phyloP scores from a whole-genome alignment of 306 rosid genomes.

The Cucurbita argyrosperma region DNA sequence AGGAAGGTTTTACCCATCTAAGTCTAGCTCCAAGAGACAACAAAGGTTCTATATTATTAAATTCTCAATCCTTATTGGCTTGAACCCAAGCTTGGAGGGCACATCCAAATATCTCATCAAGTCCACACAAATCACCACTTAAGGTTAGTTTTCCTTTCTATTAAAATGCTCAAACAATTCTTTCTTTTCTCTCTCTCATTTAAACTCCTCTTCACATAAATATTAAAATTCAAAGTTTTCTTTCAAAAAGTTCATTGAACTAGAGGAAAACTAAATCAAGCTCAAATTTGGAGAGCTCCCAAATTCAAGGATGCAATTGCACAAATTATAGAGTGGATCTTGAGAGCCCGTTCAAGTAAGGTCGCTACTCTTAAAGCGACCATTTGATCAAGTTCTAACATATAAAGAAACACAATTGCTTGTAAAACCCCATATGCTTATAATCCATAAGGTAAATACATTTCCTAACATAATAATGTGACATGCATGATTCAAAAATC shows the following conservation, averaged over 20 bases:
- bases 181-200: neutral
- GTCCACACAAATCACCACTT: too few species aligned
- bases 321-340: too few species aligned
- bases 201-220: neutral
- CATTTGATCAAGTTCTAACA: neutral
- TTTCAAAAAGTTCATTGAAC: neutral
- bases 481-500: neutral
- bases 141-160: neutral
- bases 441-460: neutral
- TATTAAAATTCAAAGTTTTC: neutral
- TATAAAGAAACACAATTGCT: neutral
- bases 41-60: neutral
- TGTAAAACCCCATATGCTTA: neutral
- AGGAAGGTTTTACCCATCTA: too few species aligned
- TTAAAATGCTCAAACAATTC: neutral
- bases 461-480: neutral
- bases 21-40: neutral
- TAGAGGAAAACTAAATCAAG: neutral
- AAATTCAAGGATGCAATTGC: too few species aligned
- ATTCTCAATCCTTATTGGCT: neutral
- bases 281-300: neutral
- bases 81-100: too few species aligned
- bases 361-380: neutral
- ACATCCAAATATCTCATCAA: neutral
- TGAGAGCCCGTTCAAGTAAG: too few species aligned